Conservation (phyloP, 2,329 filamentous ascomycete genomes). For the Elsinoe arachidis region DNA sequence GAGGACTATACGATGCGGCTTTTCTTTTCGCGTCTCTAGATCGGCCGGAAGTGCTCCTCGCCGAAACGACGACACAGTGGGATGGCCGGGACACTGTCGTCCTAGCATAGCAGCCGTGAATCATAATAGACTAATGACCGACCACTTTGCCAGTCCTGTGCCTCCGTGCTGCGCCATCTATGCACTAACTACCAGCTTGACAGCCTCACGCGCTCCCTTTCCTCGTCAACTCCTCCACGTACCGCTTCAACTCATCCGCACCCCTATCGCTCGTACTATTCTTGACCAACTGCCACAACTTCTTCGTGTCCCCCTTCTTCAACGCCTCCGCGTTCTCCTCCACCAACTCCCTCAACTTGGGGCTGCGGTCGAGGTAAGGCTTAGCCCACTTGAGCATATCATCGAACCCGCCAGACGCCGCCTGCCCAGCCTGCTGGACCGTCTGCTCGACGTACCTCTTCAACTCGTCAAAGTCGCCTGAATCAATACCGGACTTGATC, state of each 20-base stretch:
- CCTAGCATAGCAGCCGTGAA: neutral
- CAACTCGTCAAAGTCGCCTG: constrained; percentile 51
- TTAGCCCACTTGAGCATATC: constrained; percentile 63
- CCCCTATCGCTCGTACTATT: constrained; percentile 54
- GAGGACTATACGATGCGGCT: neutral
- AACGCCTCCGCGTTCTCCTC: constrained; percentile 61
- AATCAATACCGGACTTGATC: constrained; percentile 52
- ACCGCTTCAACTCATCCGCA: constrained; percentile 50
- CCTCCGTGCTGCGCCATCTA: too few species aligned
- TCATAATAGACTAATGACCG: constrained; percentile 6
- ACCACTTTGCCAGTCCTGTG: neutral
- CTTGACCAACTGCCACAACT: constrained; percentile 56
- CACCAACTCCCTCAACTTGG: constrained; percentile 63
- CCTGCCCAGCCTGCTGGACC: constrained; percentile 51
- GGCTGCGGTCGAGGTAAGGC: constrained; percentile 66
- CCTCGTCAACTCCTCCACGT: constrained; percentile 50
- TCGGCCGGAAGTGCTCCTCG: constrained; percentile 13
- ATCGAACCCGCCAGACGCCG: constrained; percentile 58
- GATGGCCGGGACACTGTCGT: neutral
- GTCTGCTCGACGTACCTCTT: constrained; percentile 54
- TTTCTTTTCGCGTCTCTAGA: neutral
- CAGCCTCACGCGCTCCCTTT: constrained; percentile 46
- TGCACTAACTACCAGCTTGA: constrained; percentile 14
- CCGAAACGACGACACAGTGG: constrained; percentile 1
- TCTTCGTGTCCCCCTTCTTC: constrained; percentile 56